Evolutionary conservation across 352 stramenopile species (phyloP), one percentile per base, ranked within the genome.

Genomic region (Halophytophthora polymorphica): DNA sequence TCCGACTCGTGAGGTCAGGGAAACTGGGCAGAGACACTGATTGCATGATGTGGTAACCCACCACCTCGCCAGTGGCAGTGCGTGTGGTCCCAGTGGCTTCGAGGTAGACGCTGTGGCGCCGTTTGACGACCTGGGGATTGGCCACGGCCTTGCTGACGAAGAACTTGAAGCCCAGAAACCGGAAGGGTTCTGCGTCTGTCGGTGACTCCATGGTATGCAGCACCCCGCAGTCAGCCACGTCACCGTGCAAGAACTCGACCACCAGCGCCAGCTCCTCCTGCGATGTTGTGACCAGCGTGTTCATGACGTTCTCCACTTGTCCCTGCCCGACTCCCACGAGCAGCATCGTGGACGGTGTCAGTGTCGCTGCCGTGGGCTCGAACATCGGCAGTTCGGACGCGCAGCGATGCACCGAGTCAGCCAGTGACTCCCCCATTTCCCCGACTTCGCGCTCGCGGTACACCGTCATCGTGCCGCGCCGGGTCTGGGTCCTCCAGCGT

Each of bases 261-360:
- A 77, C 60, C n/a, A 83, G 53, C 18, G 71, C 68, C n/a, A 77
- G 60, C n/a, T 83, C 71, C n/a, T 75, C 53, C 28, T 83, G 62
- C 0, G 70, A 75, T 40, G 58, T 61, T 23, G 58, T 66, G 25
- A 77, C 45, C 6, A 71, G 38, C 48, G 65, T 68, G 7, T 45
- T 57, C 6, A 64, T 8, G 1, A 64, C 55, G 33, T 70, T 77
- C 29, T 83, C 69, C 25, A 79, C 52, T 28, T 65, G 64, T 5
- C 71, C 71, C 10, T 61, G 56, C 3, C 51, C 34, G 12, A 68
- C 58, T 43, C 71, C 69, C 6, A 64, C 66, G 31, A 65, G 50
- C 45, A 81, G 53, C 55, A 83, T 64, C 8, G 55, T 71, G 6
- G 59, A 45, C 0, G 64, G 47, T 0, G 34, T 72, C 31, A 54